Evolutionary conservation across 2,329 filamentous ascomycete species (phyloP), one percentile per base, ranked within the genome.

Genomic region (Talaromyces sp.): DNA sequence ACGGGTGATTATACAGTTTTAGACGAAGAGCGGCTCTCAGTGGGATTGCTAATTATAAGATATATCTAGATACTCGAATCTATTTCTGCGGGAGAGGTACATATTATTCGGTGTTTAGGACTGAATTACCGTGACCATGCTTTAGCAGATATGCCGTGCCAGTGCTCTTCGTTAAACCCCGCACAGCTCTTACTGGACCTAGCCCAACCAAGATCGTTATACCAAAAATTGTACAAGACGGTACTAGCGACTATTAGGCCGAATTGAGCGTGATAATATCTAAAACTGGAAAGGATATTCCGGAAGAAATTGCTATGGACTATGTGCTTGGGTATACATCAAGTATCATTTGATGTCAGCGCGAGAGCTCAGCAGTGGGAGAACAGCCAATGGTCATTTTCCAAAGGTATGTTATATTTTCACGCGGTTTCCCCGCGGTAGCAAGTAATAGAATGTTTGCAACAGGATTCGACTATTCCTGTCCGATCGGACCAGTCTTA

Each of bases 41-140:
- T 7, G 31, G 31, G 31, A 35, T n/a, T n/a, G n/a, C n/a, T n/a
- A n/a, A n/a, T n/a, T n/a, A 35, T 13, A 35, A 35, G 13, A 35
- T 13, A 35, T n/a, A n/a, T n/a, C n/a, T n/a, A n/a, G 31, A 7
- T 35, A 35, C 31, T 35, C 31, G 31, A 35, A 13, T 13, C 31
- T 13, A 35, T 35, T 35, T 7, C 31, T 35, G 61, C 61, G 21
- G 61, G 69, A 13, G 73, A 80, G 32, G 70, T 77, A 6, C 73
- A 8, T 73, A 73, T 75, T 21, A 78, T 80, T 55, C 75, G 78
- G 38, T 81, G 78, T 65, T 68, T 81, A 53, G 78, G 79, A 7
- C 72, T 81, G 56, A 81, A 81, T 68, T 80, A 80, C 65, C 68
- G 67, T n/a, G 57, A 53, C 50, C 57, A 59, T 32, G 38, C 49